phyloP scores from a whole-genome alignment of 23 red algal species.

The Gracilariopsis chorda region DNA sequence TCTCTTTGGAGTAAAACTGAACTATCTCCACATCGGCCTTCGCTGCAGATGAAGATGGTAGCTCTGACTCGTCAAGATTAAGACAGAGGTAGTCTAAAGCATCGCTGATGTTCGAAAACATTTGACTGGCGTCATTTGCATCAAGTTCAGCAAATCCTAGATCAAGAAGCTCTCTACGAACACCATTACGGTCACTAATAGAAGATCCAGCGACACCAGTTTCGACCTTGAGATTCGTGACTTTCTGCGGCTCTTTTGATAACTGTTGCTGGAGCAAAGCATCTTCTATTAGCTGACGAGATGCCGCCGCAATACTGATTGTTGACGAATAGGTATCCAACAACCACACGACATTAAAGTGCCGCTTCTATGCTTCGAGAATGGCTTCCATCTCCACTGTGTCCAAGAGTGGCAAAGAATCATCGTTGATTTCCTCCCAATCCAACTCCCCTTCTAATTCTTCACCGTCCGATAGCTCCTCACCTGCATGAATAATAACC shows the following conservation, averaged over 20 bases:
- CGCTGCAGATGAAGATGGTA: slow-evolving; percentile 68
- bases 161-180: background rate
- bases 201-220: too few species aligned
- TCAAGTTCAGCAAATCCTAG: slow-evolving; percentile 62
- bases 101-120: slow-evolving; percentile 6
- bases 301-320: slow-evolving; percentile 47
- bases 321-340: slow-evolving; percentile 60
- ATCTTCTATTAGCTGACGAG: slow-evolving; percentile 72
- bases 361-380: too few species aligned
- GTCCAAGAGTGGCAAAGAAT: too few species aligned
- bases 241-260: background rate
- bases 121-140: slow-evolving; percentile 36
- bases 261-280: slow-evolving; percentile 41
- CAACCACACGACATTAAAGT: too few species aligned
- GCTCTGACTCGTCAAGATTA: slow-evolving; percentile 82
- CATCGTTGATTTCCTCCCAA: too few species aligned
- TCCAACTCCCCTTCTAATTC: too few species aligned
- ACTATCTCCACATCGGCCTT: slow-evolving; percentile 80
- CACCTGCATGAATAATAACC: too few species aligned
- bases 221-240: too few species aligned
- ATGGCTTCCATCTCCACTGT: too few species aligned
- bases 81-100: slow-evolving; percentile 86
- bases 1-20: slow-evolving; percentile 40
- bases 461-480: too few species aligned
- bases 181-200: too few species aligned